Evolutionary conservation across 139 green algal genomes (phyloP), one percentile per base, ranked within the genome.

Genomic region (Coelastrella sp.): DNA sequence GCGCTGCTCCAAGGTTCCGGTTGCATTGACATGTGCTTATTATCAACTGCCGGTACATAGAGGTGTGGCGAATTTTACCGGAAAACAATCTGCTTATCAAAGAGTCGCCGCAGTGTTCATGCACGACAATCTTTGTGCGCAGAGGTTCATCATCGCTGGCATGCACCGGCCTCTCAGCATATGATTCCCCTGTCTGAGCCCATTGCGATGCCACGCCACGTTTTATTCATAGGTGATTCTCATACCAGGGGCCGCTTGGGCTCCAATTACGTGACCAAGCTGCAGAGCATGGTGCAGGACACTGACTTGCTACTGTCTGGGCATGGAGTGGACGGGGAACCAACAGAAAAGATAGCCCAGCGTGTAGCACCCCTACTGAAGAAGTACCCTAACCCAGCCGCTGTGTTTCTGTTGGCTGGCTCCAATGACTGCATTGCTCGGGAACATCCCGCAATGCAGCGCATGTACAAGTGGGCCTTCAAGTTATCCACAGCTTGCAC

Each of bases 351-450:
- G 13, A 84, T 84, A 34, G 60, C 40, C 8, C 25, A 30, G n/a
- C 57, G 77, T 34, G 25, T 84, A 2, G 37, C 38, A 11, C 38
- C 32, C 25, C 40, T 84, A 15, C 38, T 84, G 38, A 7, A 69
- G 17, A 21, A 30, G 7, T n/a, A 84, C n/a, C 57, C 57, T 5
- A n/a, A 62, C 9, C 77, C 77, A 50, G 77, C 60, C 19, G 77
- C 59, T 34, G 40, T 84, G 5, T 17, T 84, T 17, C 4, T 84
- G 9, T 17, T 84, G 11, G 59, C 77, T 35, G 77, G 77, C 17
- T 75, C 32, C 59, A 84, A 84, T 30, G 77, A 84, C 77, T 69
- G 60, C 53, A 34, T 84, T 17, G 77, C 57, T 17, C 40, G 43
- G 59, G 5, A 73, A 60, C 6, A 43, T 38, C 3, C 17, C 9